Evolutionary conservation across 441 rosid genomes (phyloP).

Genomic region (Lepidium campestre): DNA sequence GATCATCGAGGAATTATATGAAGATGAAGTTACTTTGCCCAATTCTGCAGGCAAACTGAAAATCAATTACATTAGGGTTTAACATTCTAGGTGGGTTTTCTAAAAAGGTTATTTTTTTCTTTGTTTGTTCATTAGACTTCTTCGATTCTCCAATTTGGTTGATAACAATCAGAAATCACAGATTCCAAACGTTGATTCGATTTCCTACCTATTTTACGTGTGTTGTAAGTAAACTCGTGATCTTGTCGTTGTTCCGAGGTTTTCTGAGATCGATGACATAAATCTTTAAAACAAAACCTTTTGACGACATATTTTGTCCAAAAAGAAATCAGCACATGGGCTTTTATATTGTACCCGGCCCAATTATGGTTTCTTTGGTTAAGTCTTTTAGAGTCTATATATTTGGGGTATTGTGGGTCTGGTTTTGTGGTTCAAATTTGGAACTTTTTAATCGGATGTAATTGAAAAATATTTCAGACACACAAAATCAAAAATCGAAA

Average conservation of each 20-base stretch:
- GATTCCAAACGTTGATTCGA: constrained; percentile 8
- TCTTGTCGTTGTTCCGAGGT: constrained; percentile 5
- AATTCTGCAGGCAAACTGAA: background rate
- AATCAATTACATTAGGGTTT: constrained; percentile 1
- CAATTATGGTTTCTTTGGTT: no score
- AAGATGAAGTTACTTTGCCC: constrained; percentile 15
- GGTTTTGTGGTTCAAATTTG: no score
- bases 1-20: constrained; percentile 12
- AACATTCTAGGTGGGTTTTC: constrained; percentile 10
- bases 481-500: no score
- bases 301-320: background rate
- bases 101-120: background rate
- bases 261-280: background rate
- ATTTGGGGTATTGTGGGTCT: no score
- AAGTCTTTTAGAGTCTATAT: no score
- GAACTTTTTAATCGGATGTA: no score
- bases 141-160: background rate
- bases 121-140: background rate
- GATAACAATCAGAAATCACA: background rate
- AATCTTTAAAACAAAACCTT: background rate
- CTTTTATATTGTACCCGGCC: no score
- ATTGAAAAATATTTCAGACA: no score
- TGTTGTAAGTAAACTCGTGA: constrained; percentile 2
- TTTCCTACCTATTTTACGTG: constrained; percentile 8
- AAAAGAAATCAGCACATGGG: background rate